Conservation (phyloP, 805 yeast genomes). For the Wickerhamomyces canadensis region DNA sequence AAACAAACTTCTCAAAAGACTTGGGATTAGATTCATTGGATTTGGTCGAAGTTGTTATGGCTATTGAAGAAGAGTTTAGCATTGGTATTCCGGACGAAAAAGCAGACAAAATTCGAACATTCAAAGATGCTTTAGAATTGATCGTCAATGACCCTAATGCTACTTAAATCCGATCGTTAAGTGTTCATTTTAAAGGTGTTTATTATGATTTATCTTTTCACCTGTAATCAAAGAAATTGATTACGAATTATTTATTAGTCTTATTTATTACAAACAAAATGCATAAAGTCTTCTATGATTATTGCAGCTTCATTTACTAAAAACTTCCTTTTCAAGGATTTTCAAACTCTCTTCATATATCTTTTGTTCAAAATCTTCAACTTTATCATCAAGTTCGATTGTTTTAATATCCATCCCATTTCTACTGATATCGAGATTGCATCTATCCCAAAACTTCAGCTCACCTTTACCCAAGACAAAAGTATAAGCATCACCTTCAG, state of each 20-base stretch:
- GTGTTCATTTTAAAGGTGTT: background rate
- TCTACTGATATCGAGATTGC: conserved; percentile 48
- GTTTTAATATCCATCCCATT: conserved; percentile 32
- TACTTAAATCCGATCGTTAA: conserved; percentile 4
- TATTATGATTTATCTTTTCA: too few relatives aligned
- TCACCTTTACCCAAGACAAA: conserved; percentile 79
- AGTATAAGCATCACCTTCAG: conserved; percentile 68
- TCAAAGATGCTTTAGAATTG: conserved; percentile 79
- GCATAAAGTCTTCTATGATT: background rate
- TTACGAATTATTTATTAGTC: conserved; percentile 7
- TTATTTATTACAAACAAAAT: conserved; percentile 3
- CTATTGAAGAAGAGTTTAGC: conserved; percentile 63
- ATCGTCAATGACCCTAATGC: conserved; percentile 34
- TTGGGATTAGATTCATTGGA: conserved; percentile 69
- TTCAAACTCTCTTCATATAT: conserved; percentile 41
- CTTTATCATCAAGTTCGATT: conserved; percentile 20
- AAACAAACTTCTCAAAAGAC: conserved; percentile 56
- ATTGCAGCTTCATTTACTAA: conserved; percentile 7
- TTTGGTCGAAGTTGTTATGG: conserved; percentile 67
- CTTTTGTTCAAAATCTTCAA: conserved; percentile 22
- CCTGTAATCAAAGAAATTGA: background rate
- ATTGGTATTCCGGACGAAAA: conserved; percentile 72
- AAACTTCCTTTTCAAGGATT: conserved; percentile 38
- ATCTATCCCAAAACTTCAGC: conserved; percentile 51
- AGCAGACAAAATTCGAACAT: conserved; percentile 82